These are phyloP conservation scores for Balansia obtecta DNA, from an alignment of 2,329 filamentous ascomycete species.

Conservation along the genomic window DNA sequence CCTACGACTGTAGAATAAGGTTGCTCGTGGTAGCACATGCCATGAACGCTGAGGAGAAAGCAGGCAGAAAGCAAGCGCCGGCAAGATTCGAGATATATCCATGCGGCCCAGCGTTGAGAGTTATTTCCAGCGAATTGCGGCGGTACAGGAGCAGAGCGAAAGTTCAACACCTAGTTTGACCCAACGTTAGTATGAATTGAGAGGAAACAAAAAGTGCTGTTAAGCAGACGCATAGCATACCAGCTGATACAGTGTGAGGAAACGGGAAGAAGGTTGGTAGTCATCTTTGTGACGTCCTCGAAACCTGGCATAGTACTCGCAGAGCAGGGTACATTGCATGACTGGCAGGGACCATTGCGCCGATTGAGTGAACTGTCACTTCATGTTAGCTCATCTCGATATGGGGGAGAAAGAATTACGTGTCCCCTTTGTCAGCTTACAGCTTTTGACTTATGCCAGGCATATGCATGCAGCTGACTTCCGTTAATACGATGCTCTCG, in stretches of 20 bases:
- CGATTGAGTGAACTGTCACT: conserved; percentile 24
- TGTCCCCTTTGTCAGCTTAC: conserved; percentile 25
- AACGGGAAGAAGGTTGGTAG: conserved; percentile 34
- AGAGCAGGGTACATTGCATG: conserved; percentile 42
- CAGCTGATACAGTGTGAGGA: conserved; percentile 39
- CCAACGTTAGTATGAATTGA: not conserved
- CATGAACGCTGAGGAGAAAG: conserved; percentile 44
- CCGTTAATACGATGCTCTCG: conserved; percentile 38
- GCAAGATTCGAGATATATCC: conserved; percentile 39
- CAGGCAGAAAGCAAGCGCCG: conserved; percentile 43
- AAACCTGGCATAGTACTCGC: conserved; percentile 43
- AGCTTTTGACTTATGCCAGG: conserved; percentile 34
- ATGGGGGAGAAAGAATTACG: not conserved
- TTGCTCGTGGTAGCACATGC: conserved; percentile 42
- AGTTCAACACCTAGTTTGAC: conserved; percentile 3
- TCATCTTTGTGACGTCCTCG: conserved; percentile 35
- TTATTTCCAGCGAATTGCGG: conserved; percentile 5
- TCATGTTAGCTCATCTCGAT: conserved; percentile 8
- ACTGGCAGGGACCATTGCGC: conserved; percentile 31
- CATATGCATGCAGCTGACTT: conserved; percentile 37
- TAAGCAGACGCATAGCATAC: conserved; percentile 26
- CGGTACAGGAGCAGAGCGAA: not conserved
- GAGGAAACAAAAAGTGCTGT: conserved; percentile 7
- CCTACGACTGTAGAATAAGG: conserved; percentile 20
- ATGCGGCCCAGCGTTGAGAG: conserved; percentile 34